These are phyloP conservation scores for Globisporangium acanthophoron DNA, from an alignment of 352 stramenopile species.

Conservation along the genomic window DNA sequence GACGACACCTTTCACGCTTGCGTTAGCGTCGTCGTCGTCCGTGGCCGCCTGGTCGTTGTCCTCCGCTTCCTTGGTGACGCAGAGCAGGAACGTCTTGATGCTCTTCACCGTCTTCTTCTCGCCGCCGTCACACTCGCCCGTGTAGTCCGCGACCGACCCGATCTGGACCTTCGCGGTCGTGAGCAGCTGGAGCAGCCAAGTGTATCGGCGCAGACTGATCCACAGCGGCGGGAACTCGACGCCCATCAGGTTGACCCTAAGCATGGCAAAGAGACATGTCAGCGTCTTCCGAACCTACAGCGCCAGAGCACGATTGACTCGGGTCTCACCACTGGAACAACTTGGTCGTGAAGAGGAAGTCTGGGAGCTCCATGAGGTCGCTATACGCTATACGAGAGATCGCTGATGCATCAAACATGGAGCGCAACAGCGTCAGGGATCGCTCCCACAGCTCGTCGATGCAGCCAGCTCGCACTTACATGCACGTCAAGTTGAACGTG, in stretches of 20 bases:
- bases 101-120: constrained; percentile 5
- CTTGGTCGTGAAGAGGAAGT: constrained; percentile 8
- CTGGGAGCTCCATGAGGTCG: not conserved
- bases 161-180: constrained; percentile 1
- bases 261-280: not conserved
- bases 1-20: not conserved
- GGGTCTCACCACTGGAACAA: not conserved
- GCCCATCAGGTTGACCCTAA: constrained; percentile 3
- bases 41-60: not conserved
- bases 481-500: not conserved
- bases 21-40: not conserved
- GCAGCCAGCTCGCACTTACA: not conserved
- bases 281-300: not conserved
- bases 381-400: not conserved
- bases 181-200: constrained; percentile 2
- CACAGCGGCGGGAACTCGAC: constrained; percentile 1
- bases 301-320: not conserved
- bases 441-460: not conserved
- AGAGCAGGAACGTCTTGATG: constrained; percentile 5
- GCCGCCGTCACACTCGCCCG: not conserved
- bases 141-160: not conserved
- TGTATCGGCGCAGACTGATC: not conserved
- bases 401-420: not conserved
- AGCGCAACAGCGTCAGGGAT: too few relatives aligned
- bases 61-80: constrained; percentile 2